Percentiles rank a stretch among this genome's conserved stretches.
These are phyloP conservation scores for Ambrosia trifida DNA, from an alignment of 129 eudicot species.

Conservation along the genomic window DNA sequence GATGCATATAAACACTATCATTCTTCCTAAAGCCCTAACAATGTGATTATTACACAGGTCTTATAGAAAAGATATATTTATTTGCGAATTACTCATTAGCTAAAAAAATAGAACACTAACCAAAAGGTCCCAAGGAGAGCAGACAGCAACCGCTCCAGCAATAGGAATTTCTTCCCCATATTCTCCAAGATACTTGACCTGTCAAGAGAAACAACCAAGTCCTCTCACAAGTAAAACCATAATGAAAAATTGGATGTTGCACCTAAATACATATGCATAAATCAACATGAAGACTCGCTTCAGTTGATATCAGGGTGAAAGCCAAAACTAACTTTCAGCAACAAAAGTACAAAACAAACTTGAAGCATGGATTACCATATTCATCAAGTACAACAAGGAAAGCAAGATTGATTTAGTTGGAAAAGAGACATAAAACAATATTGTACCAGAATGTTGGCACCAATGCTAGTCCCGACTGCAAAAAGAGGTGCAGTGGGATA, in stretches of 20 bases:
- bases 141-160: conserved; percentile 88
- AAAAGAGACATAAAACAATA: background rate
- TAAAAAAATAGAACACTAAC: conserved; percentile 42
- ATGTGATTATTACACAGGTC: background rate
- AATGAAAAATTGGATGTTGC: background rate
- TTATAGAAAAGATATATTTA: background rate
- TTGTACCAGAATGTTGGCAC: conserved; percentile 87
- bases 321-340: background rate
- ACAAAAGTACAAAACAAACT: background rate
- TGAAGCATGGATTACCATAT: background rate
- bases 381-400: background rate
- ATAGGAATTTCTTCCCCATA: conserved; percentile 82
- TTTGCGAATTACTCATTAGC: background rate
- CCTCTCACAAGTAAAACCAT: background rate
- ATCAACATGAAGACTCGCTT: background rate
- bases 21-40: conserved; percentile 19
- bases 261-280: background rate
- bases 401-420: background rate
- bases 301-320: background rate
- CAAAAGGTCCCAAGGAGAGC: conserved; percentile 98
- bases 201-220: conserved; percentile 6
- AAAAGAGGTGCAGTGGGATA: conserved; percentile 72
- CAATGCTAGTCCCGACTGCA: conserved; percentile 87
- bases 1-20: background rate
- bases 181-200: conserved; percentile 99